Evolutionary conservation across 345 rosid genomes (phyloP), one percentile per base, ranked within the genome.

Genomic region (Boechera retrofracta): DNA sequence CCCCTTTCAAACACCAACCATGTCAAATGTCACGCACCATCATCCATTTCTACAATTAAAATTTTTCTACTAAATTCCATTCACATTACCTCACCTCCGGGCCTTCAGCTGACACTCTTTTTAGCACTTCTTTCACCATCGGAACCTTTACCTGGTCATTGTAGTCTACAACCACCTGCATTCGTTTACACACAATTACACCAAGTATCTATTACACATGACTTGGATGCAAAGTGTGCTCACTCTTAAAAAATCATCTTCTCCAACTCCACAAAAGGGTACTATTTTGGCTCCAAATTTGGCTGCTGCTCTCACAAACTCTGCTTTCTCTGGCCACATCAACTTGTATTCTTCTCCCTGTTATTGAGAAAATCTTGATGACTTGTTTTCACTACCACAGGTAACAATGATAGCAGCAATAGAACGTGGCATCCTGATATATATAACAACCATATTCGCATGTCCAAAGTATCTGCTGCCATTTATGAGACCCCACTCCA

Each of bases 251-350:
- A 89, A 12, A 81, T 92, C 97, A 73, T 92, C 97, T 80, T 89
- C 97, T 77, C 97, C 96, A 49, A 92, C 87, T 3, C 81, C 77
- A 47, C 89, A 89, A 56, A 89, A 90, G 59, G 96, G 97, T 24
- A 92, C 81, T 32, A 90, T 92, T 57, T 86, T 92, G 69, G 96
- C 94, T 55, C 91, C 93, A 73, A 92, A 90, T 74, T 81, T 85
- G 21, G 97, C 88, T 42, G 97, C 97, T 81, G 84, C 88, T 76
- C 94, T 92, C 38, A 90, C 89, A 79, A 92, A 90, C 77, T 90
- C 97, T 12, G 84, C 76, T 21, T 80, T 88, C 45, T 92, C 86
- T 10, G 96, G 97, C 97, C 96, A 92, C 73, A 88, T 65, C 60
- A 88, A 72, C 83, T 87, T 88, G 69, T 92, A 87, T 64, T 84